Evolutionary conservation across 805 yeast species (phyloP).

Genomic region (Wickerhamomyces subpelliculosus): DNA sequence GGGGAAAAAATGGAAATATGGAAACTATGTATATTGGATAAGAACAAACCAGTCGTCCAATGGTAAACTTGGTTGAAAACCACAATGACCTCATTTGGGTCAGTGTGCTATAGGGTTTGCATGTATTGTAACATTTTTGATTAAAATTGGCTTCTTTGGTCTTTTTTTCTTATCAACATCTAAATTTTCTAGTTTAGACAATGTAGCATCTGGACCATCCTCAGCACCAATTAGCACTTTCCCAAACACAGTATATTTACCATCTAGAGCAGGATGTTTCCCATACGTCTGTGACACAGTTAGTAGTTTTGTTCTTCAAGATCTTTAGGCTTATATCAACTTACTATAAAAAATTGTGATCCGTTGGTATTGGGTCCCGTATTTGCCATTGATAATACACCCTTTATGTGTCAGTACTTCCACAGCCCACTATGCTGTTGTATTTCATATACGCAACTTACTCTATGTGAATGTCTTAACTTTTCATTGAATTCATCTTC

Average conservation of each 20-base stretch:
- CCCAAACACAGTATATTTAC: slow-evolving; percentile 67
- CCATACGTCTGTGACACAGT: slow-evolving; percentile 51
- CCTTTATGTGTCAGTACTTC: slow-evolving; percentile 21
- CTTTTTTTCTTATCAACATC: slow-evolving; percentile 30
- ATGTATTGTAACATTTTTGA: slow-evolving; percentile 30
- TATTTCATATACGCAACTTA: no score
- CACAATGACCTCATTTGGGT: no score
- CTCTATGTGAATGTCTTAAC: slow-evolving; percentile 58
- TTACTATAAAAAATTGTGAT: slow-evolving; percentile 56
- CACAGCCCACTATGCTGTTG: background rate
- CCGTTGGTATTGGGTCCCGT: slow-evolving; percentile 63
- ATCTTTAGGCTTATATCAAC: slow-evolving; percentile 5
- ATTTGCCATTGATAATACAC: slow-evolving; percentile 65
- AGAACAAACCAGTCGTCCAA: no score
- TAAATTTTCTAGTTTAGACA: slow-evolving; percentile 19
- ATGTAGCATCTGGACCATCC: slow-evolving; percentile 19
- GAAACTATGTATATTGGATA: no score
- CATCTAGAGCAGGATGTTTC: slow-evolving; percentile 75
- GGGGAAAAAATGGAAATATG: background rate
- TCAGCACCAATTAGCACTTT: slow-evolving; percentile 54
- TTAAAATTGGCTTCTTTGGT: slow-evolving; percentile 24
- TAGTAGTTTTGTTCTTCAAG: background rate
- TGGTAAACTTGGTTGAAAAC: no score
- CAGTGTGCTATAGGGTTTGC: slow-evolving; percentile 40
- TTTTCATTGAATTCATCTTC: slow-evolving; percentile 70